These are phyloP conservation scores for Strombidium stylifer DNA, from an alignment of 73 alveolate genomes.

Conservation along the genomic window DNA sequence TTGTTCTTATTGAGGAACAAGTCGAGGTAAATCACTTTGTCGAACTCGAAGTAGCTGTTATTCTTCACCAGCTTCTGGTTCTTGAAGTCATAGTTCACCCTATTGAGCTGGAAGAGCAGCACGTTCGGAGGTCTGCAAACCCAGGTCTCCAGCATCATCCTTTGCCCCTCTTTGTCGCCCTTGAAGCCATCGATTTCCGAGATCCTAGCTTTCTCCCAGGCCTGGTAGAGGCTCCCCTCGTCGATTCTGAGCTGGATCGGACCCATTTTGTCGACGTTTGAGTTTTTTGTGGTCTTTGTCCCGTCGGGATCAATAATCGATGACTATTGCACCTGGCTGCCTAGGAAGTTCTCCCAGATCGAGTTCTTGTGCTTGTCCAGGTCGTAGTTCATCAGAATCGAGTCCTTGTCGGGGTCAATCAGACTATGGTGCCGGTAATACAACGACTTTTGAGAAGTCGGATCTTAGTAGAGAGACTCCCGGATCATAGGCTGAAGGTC, in stretches of 20 bases:
- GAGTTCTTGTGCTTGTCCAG: no score
- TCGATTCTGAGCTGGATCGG: slow-evolving; percentile 41
- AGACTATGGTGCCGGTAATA: no score
- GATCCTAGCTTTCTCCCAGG: slow-evolving; percentile 33
- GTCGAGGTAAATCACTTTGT: slow-evolving; percentile 29
- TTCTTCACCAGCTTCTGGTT: background rate
- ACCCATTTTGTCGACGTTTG: no score
- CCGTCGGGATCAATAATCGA: no score
- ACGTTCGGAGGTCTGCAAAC: slow-evolving; percentile 4
- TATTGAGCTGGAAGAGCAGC: background rate
- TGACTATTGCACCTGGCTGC: no score
- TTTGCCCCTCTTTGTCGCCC: slow-evolving; percentile 7
- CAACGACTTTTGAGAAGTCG: no score
- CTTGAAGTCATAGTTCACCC: slow-evolving; percentile 24
- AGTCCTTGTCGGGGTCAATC: no score
- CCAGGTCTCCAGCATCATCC: slow-evolving; percentile 1
- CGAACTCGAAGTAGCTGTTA: background rate
- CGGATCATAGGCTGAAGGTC: no score
- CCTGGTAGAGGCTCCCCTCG: slow-evolving; percentile 47
- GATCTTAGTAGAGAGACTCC: no score
- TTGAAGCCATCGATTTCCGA: slow-evolving; percentile 42
- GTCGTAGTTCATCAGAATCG: no score
- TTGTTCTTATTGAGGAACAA: slow-evolving; percentile 5
- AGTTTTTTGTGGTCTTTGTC: no score
- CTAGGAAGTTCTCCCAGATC: no score